These are phyloP conservation scores for Sophora flavescens DNA, from an alignment of 306 rosid genomes.

Conservation along the genomic window DNA sequence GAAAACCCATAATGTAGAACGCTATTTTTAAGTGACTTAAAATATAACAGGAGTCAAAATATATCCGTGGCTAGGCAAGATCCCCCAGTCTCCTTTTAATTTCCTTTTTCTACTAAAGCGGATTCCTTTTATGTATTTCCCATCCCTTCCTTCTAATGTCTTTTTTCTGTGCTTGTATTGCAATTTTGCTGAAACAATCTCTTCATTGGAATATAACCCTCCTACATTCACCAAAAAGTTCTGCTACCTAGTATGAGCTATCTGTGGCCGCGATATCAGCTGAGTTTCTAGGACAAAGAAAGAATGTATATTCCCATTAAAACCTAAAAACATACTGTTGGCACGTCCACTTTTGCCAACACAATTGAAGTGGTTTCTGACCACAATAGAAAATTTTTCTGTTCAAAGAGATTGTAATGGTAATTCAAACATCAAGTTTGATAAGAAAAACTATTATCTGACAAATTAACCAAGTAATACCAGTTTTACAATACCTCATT, in stretches of 20 bases:
- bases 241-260: background rate
- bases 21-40: background rate
- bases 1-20: background rate
- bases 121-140: background rate
- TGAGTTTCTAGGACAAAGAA: background rate
- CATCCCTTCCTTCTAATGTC: background rate
- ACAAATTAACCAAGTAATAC: background rate
- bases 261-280: constrained; percentile 18
- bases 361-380: background rate
- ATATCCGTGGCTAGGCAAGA: constrained; percentile 7
- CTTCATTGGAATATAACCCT: constrained; percentile 25
- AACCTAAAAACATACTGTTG: background rate
- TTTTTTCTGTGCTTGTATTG: constrained; percentile 1
- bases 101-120: background rate
- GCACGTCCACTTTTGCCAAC: constrained; percentile 4
- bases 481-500: constrained; percentile 70
- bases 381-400: background rate
- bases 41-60: constrained; percentile 25
- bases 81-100: background rate
- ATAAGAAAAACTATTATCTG: constrained; percentile 21
- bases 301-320: background rate
- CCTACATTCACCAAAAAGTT: constrained; percentile 21
- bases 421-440: constrained; percentile 25
- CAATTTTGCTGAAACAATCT: constrained; percentile 3
- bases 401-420: constrained; percentile 11